These are phyloP conservation scores for Gossypium bickii DNA, from an alignment of 345 rosid species.

Conservation along the genomic window DNA sequence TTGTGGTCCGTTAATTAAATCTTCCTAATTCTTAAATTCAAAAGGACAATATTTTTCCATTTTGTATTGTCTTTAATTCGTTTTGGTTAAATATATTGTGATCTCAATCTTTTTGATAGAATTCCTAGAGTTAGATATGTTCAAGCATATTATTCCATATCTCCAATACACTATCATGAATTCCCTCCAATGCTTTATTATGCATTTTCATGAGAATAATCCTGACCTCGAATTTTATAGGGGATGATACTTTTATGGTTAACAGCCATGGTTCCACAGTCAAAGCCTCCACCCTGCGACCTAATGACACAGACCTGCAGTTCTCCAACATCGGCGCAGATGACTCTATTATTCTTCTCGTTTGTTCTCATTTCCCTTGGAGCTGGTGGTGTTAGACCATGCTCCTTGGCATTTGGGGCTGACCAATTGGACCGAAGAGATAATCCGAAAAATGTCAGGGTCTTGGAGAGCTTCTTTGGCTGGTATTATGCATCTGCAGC, in stretches of 20 bases:
- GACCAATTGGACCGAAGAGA: constrained; percentile 52
- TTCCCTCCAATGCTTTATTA: background rate
- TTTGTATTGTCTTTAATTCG: background rate
- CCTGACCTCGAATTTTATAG: constrained; percentile 26
- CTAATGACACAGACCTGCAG: constrained; percentile 31
- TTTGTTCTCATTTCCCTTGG: constrained; percentile 56
- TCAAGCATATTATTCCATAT: background rate
- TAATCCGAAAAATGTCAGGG: constrained; percentile 47
- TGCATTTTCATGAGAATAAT: background rate
- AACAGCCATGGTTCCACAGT: constrained; percentile 57
- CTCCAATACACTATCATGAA: background rate
- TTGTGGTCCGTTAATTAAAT: background rate
- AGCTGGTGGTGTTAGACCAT: constrained; percentile 73
- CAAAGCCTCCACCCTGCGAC: constrained; percentile 53
- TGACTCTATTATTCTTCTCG: constrained; percentile 40
- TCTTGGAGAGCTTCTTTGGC: constrained; percentile 58
- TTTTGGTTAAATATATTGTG: background rate
- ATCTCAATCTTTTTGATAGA: background rate
- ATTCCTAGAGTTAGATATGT: background rate
- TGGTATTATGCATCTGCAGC: constrained; percentile 63
- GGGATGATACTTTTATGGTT: constrained; percentile 71
- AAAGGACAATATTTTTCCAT: background rate
- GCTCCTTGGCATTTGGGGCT: constrained; percentile 73
- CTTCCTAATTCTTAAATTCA: background rate
- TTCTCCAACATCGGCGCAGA: constrained; percentile 45